Base-by-base conservation (phyloP, 306 rosid species). In the Gastrolobium villosum region DNA sequence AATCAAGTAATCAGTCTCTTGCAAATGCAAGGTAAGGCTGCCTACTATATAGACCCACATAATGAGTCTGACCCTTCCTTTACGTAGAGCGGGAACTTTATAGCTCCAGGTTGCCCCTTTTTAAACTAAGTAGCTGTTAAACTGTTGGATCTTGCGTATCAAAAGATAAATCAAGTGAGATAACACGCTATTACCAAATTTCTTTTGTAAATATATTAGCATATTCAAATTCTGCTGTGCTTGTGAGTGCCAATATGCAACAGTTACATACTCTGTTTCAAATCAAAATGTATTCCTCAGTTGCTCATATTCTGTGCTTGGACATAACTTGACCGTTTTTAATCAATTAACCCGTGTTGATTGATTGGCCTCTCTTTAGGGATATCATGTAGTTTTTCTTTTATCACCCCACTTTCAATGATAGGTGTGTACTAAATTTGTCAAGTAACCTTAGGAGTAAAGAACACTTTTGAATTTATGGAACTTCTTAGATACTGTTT, bases 401-500 rank as follows among this genome's bases (percentile, higher is more conserved):
- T 30, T 7, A 57, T 57, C 11, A 46, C 26, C 26, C 26, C 26
- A 20, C 26, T 20, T 20, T 20, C 26, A 20, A 20, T 20, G 0
- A 20, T 20, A 20, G 26, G 26, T 20, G 26, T 20, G 26, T 20
- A 20, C 26, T 20, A 20, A 20, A 20, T 20, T 20, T 20, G 26
- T 20, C 26, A 20, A 20, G 26, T 20, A 20, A 20, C 26, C 26
- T 20, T 64, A 62, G 50, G 57, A 54, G 68, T 54, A 68, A 46
- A 7, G 4, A 46, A 72, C 26, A 28, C 37, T 3, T 7, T 31
- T 6, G n/a, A 15, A 37, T 73, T 78, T 26, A 30, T 53, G 63
- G 52, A 63, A n/a, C 49, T 57, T 48, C 72, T 43, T 35, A 54
- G 68, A 64, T 45, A 54, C 63, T 65, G 26, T 65, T 65, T 35